phyloP scores from a whole-genome alignment of 1,284 basidiomycete genomes.

The Trametes versicolor region DNA sequence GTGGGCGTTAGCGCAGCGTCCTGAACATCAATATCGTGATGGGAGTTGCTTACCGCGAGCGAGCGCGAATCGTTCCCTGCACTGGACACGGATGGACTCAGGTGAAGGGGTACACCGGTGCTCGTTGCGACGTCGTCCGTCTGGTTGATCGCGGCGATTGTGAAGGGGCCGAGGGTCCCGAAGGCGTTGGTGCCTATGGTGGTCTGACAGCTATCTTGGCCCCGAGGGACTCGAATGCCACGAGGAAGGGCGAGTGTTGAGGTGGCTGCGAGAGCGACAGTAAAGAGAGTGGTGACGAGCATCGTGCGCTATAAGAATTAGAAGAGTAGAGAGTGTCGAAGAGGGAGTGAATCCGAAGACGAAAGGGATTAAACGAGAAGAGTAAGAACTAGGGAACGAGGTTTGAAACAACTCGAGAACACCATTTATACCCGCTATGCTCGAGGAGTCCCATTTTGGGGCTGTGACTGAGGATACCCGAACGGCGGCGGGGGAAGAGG shows the following conservation, averaged over 20 bases:
- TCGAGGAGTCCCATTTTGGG: no score
- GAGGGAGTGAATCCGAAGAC: background rate
- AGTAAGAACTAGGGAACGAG: no score
- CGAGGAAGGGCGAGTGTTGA: conserved; percentile 5
- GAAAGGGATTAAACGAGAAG: background rate
- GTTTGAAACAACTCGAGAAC: no score
- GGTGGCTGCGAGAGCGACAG: background rate
- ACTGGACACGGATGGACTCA: conserved; percentile 16
- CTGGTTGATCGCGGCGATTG: conserved; percentile 18
- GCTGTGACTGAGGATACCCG: no score
- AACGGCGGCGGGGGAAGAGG: no score
- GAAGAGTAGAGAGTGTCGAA: background rate
- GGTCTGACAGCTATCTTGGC: conserved; percentile 6
- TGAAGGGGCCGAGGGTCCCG: conserved; percentile 15
- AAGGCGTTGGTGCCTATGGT: background rate
- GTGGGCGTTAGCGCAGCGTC: background rate
- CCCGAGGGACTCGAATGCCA: background rate
- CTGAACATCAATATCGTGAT: background rate
- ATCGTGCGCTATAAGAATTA: background rate
- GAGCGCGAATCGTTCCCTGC: conserved; percentile 2
- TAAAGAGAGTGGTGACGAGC: background rate
- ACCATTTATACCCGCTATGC: no score
- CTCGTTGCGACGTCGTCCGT: conserved; percentile 2
- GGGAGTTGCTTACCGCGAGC: conserved; percentile 7
- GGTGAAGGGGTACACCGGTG: conserved; percentile 7